Evolutionary conservation across 2,329 filamentous ascomycete genomes (phyloP), one percentile per base, ranked within the genome.

Genomic region (Davidsoniella australis): DNA sequence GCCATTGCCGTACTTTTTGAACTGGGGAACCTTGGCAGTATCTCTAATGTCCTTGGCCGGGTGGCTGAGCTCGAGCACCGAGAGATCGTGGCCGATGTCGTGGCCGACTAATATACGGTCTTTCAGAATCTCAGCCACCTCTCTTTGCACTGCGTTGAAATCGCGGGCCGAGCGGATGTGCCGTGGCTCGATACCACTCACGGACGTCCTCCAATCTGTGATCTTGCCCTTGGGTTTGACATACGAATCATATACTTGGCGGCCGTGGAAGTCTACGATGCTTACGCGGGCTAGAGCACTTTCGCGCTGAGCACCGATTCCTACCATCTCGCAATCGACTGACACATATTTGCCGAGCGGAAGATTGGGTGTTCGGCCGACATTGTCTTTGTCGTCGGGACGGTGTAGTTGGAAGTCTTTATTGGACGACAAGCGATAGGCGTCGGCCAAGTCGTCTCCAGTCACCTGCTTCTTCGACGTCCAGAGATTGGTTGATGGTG

Each of bases 251-350:
- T 96, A 95, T 42, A 98, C 68, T 63, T 94, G 86, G 24, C 82
- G 76, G 16, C 88, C 88, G 61, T 95, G 86, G 63, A 88, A 98
- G 63, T 96, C 94, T 56, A 95, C 88, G 14, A 94, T 68, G 60
- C 85, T 94, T 49, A 89, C 85, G 43, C 91, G 77, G 1, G 91
- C 91, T 41, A 98, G 75, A 0, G 78, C 79, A 36, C 85, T 87
- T 59, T 79, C 75, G 55, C 80, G 71, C 46, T 77, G 77, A 1
- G 76, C 75, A 0, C 82, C 84, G 10, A 93, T 77, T 44, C 89
- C 91, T 23, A 98, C 91, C 91, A 98, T 98, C 66, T 98, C 91
- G 64, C 91, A 98, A 67, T 98, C 91, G 43, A 98, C 76, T 17
- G 85, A 83, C 40, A 98, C 68, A 62, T 94, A 98, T 70, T 91